Evolutionary conservation across 352 stramenopile genomes (phyloP).

Genomic region (Phytopythium oedochilum): DNA sequence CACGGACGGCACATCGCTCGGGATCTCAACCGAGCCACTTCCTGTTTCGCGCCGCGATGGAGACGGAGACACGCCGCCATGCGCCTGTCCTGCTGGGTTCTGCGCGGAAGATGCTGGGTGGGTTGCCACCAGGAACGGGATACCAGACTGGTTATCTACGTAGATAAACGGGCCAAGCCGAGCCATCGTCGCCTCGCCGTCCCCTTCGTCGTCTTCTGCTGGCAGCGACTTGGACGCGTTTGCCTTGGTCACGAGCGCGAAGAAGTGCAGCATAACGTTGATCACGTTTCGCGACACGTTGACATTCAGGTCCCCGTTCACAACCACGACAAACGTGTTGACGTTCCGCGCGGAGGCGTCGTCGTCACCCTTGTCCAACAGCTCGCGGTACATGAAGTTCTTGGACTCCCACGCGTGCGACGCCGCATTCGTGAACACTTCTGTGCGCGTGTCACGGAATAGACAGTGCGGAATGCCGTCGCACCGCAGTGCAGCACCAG

Average conservation of each 20-base stretch:
- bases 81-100: background rate
- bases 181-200: constrained; percentile 23
- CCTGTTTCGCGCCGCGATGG: constrained; percentile 4
- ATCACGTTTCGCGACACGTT: constrained; percentile 81
- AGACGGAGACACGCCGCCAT: constrained; percentile 6
- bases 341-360: constrained; percentile 39
- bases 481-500: constrained; percentile 46
- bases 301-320: constrained; percentile 79
- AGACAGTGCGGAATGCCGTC: constrained; percentile 71
- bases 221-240: constrained; percentile 26
- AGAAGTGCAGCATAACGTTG: constrained; percentile 78
- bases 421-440: constrained; percentile 60
- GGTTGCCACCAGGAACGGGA: constrained; percentile 75
- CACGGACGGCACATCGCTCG: constrained; percentile 34
- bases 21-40: constrained; percentile 47
- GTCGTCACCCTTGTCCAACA: constrained; percentile 55
- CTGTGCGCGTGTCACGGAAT: constrained; percentile 57
- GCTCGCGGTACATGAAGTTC: constrained; percentile 81
- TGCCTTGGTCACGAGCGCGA: constrained; percentile 68
- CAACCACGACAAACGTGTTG: constrained; percentile 70
- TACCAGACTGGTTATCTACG: constrained; percentile 83
- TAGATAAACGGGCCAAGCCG: constrained; percentile 82
- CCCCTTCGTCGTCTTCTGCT: constrained; percentile 8
- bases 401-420: constrained; percentile 71
- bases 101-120: constrained; percentile 21